These are phyloP conservation scores for Talaromyces sp. DNA, from an alignment of 2,329 filamentous ascomycete genomes.

Conservation along the genomic window DNA sequence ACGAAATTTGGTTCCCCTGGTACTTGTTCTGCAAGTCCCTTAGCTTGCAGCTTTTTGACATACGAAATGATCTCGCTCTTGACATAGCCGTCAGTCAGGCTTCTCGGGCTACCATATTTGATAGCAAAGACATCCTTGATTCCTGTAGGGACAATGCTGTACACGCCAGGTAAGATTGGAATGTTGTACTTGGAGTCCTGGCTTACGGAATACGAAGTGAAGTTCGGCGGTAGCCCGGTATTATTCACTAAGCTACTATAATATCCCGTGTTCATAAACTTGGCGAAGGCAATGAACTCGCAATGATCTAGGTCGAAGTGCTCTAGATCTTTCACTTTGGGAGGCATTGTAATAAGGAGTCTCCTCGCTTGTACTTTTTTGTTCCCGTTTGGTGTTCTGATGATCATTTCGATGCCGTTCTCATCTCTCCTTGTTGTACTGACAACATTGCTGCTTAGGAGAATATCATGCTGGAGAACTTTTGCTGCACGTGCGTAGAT, in stretches of 20 bases:
- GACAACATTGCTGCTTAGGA: conserved; percentile 28
- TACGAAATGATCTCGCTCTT: conserved; percentile 30
- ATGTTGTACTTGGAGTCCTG: conserved; percentile 16
- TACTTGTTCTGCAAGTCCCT: conserved; percentile 16
- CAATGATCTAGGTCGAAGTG: conserved; percentile 39
- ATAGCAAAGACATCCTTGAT: conserved; percentile 20
- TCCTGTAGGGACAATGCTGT: conserved; percentile 24
- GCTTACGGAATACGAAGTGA: conserved; percentile 6
- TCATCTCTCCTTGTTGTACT: conserved; percentile 19
- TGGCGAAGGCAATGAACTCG: conserved; percentile 42
- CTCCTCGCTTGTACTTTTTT: conserved; percentile 43
- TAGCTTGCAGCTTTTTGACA: conserved; percentile 13
- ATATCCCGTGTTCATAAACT: conserved; percentile 44
- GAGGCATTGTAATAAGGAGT: conserved; percentile 49
- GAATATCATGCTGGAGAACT: conserved; percentile 27
- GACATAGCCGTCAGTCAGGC: conserved; percentile 28
- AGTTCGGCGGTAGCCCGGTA: conserved; percentile 37
- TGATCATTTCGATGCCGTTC: conserved; percentile 28
- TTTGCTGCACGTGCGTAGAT: conserved; percentile 26
- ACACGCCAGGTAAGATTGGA: conserved; percentile 27
- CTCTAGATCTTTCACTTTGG: conserved; percentile 37
- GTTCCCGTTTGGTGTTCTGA: conserved; percentile 32
- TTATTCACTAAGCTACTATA: conserved; percentile 44
- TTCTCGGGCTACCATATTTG: conserved; percentile 20
- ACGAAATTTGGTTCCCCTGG: conserved; percentile 33